Evolutionary conservation across 169 alveolate species (phyloP), one percentile per base, ranked within the genome.

Genomic region (Ichthyophthirius multifiliis): DNA sequence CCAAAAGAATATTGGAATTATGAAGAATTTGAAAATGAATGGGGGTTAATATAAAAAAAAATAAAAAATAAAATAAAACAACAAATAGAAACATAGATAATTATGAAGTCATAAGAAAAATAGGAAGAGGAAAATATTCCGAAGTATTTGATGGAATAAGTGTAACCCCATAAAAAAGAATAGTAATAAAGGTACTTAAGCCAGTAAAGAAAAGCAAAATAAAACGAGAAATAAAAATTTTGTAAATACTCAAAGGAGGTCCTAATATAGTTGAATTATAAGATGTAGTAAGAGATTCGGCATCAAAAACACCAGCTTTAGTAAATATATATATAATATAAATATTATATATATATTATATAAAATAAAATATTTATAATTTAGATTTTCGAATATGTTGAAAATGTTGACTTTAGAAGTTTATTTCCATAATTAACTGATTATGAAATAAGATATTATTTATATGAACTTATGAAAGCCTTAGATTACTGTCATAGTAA

Each of bases 71-170:
- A 12, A 46, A 12, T 46, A 9, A 9, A 9, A 12, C 13, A 46
- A 5, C 13, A 6, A 37, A 65, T 18, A 82, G 88, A 43, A 86
- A 87, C 15, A 99, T 97, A 6, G 98, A 97, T 76, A 91, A 97
- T 79, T 98, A 98, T 83, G 99, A 97, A 85, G 94, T 98, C 18
- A 89, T 96, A 41, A 91, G 94, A 74, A 98, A 98, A 92, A 95
- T 98, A 23, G 99, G 99, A n/a, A 87, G 99, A 74, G 99, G 99
- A 20, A 97, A 98, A 89, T 98, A 98, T 92, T 97, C 99, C 81
- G 99, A 97, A 84, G 99, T 98, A 37, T 98, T 97, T 90, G 98
- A 97, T 74, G 99, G 99, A 35, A 92, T 90, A 35, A 83, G 92
- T 39, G 85, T 74, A 47, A 83, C 86, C 34, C 86, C 90, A n/a